Percentiles rank a stretch among this genome's conserved stretches.
Conservation (phyloP, 352 stramenopile genomes). For the Globisporangium mamillatum region DNA sequence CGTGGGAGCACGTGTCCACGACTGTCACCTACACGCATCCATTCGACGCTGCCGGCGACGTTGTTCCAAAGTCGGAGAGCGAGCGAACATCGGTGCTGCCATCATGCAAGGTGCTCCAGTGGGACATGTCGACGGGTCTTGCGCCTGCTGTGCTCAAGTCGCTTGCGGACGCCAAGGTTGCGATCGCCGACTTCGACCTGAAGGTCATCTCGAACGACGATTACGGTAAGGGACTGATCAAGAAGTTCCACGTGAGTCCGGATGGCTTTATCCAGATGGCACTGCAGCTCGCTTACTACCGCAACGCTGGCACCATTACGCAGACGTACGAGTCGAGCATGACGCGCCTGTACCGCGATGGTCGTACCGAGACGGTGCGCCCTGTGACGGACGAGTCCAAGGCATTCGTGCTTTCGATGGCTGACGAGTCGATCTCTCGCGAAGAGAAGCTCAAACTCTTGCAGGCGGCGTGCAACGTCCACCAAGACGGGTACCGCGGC, state of each 20-base stretch:
- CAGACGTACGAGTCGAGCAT: constrained; percentile 98
- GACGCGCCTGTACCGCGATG: constrained; percentile 94
- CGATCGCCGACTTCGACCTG: constrained; percentile 88
- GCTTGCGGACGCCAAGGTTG: constrained; percentile 44
- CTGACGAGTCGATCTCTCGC: constrained; percentile 54
- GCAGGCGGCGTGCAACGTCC: constrained; percentile 80
- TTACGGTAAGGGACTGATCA: constrained; percentile 89
- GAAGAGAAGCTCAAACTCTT: constrained; percentile 85
- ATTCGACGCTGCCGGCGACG: constrained; percentile 59
- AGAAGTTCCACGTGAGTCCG: constrained; percentile 92
- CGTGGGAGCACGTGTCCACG: constrained; percentile 76
- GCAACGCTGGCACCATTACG: constrained; percentile 89
- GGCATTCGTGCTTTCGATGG: constrained; percentile 89
- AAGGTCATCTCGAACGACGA: constrained; percentile 85
- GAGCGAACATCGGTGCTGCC: constrained; percentile 50
- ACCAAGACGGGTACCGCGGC: constrained; percentile 91
- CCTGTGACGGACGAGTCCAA: constrained; percentile 89
- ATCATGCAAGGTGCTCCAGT: constrained; percentile 48
- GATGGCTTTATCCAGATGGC: constrained; percentile 97
- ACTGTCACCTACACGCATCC: constrained; percentile 48
- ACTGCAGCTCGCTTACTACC: constrained; percentile 95
- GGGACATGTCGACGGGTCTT: constrained; percentile 59
- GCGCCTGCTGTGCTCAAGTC: constrained; percentile 53
- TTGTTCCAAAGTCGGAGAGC: constrained; percentile 34
- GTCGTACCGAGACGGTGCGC: constrained; percentile 92